Evolutionary conservation across 2,329 filamentous ascomycete species (phyloP).

Genomic region (Xylaria sp.): DNA sequence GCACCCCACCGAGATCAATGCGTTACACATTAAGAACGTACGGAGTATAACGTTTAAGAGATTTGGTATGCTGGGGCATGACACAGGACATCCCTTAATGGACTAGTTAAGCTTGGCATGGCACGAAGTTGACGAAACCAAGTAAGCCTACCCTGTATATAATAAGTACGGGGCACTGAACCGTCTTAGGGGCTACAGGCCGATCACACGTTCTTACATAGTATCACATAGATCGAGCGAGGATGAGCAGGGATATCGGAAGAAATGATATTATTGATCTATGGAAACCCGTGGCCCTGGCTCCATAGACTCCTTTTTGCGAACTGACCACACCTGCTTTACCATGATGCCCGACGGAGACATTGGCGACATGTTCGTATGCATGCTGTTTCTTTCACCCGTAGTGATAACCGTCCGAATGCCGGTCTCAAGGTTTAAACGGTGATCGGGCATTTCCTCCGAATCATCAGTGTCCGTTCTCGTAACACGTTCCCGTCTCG

Average conservation of each 20-base stretch:
- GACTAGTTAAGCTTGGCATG: too few relatives aligned
- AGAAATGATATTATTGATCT: not conserved
- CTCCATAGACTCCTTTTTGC: slow-evolving; percentile 17
- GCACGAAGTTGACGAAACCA: too few relatives aligned
- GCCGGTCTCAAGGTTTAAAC: slow-evolving; percentile 23
- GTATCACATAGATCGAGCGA: not conserved
- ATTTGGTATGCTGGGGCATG: too few relatives aligned
- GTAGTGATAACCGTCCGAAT: slow-evolving; percentile 27
- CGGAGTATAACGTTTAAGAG: too few relatives aligned
- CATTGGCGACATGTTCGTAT: slow-evolving; percentile 13
- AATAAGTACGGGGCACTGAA: too few relatives aligned
- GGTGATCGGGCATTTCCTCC: slow-evolving; percentile 17
- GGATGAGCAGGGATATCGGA: not conserved
- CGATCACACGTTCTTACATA: too few relatives aligned
- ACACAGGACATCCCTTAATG: too few relatives aligned
- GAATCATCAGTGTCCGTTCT: slow-evolving; percentile 3
- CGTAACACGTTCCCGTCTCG: slow-evolving; percentile 4
- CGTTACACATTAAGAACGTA: too few relatives aligned
- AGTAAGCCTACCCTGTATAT: too few relatives aligned
- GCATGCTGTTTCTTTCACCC: slow-evolving; percentile 21
- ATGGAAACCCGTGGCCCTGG: slow-evolving; percentile 2
- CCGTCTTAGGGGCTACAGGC: too few relatives aligned
- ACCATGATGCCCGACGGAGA: slow-evolving; percentile 24
- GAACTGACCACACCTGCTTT: slow-evolving; percentile 29
- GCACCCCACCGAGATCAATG: too few relatives aligned